phyloP scores from a whole-genome alignment of 1,139 yeast species.

The Blastobotrys buckinghamii region DNA sequence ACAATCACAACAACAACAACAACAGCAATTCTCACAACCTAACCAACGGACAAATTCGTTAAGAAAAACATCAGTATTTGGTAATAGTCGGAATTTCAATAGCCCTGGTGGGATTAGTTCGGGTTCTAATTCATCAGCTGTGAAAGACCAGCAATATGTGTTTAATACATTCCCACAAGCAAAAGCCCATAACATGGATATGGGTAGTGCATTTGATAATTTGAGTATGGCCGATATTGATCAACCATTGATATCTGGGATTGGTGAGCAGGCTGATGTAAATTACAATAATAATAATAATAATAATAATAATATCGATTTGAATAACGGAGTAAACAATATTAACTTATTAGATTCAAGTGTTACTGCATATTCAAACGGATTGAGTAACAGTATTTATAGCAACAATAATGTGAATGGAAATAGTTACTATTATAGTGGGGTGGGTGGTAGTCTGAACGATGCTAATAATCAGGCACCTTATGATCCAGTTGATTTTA shows the following conservation, averaged over 20 bases:
- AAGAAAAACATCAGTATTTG: not conserved
- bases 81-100: not conserved
- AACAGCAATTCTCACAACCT: too few relatives aligned
- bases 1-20: not conserved
- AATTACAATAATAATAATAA: too few relatives aligned
- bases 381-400: not conserved
- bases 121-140: not conserved
- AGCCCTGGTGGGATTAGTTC: not conserved
- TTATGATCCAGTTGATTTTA: not conserved
- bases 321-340: too few relatives aligned
- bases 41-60: not conserved
- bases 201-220: constrained; percentile 2
- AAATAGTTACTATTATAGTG: not conserved
- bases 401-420: not conserved
- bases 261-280: too few relatives aligned
- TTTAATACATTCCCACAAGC: not conserved
- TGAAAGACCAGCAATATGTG: constrained; percentile 5
- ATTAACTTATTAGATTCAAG: too few relatives aligned
- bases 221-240: not conserved
- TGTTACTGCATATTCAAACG: too few relatives aligned
- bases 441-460: not conserved
- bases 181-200: not conserved
- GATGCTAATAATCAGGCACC: not conserved
- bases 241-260: not conserved
- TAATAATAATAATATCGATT: too few relatives aligned